Base-by-base conservation (phyloP, 1,284 basidiomycete species). In the Malassezia sympodialis region DNA sequence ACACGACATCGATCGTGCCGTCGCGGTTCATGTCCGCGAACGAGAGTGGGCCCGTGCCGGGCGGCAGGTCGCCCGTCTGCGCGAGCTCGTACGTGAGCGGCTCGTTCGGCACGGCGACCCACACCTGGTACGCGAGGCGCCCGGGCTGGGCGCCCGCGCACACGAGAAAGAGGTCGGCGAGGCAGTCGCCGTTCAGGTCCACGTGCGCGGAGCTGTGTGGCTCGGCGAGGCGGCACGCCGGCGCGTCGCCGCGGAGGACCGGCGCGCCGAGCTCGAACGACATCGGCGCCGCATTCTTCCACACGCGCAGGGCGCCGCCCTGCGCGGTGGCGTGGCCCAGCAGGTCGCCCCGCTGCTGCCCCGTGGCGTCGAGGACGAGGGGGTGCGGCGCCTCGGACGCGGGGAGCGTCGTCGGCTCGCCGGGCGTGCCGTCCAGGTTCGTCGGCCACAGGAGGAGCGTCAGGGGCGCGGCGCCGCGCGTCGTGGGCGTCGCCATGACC, bases 1-100 rank as follows among this genome's bases (percentile, higher is more conserved):
- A 91, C 45, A 98, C 80, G 79, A 98, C 83, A 74, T 98, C 93
- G 42, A 96, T 87, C 0, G 91, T 93, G 1, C 93, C 93, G 68
- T 98, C 94, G 12, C 94, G 69, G 87, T 90, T 87, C 65, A 98
- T 83, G 65, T 99, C 94, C 19, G 88, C 90, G 67, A 96, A 96
- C 0, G 85, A 82, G 19, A 96, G 81, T 0, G 84, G 79, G 60
- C 88, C 88, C 2, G 83, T 80, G 0, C 88, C 89, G 10, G 78
- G 66, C 0, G 94, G 93, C 23, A 99, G 79, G 14, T 78, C 67
- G 4, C 84, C 86, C 45, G 81, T 77, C 53, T 83, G 82, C 0
- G 84, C 82, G 3, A 93, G 79, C 2, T 77, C 76, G 76, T 88
- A 96, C 2, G 51, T 47, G 43, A 56, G 35, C 3, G 67, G 61